These are phyloP conservation scores for Paraurostyla sp. DNA, from an alignment of 73 alveolate species.

Conservation along the genomic window DNA sequence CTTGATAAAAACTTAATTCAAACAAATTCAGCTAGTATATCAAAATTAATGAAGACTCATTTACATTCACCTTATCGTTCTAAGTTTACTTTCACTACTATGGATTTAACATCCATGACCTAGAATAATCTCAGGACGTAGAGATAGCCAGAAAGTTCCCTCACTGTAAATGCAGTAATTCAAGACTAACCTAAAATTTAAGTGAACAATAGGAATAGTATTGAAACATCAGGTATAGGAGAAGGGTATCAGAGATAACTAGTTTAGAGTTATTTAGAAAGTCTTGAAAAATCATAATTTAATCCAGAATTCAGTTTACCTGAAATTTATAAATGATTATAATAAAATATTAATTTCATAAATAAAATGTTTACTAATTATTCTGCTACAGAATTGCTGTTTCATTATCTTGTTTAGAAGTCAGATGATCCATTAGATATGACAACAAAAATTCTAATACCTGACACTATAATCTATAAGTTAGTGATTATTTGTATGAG, in stretches of 20 bases:
- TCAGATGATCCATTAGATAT: conserved; percentile 56
- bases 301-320: conserved; percentile 24
- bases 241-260: conserved; percentile 10
- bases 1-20: no score
- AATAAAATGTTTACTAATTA: conserved; percentile 54
- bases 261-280: background rate
- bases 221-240: background rate
- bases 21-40: no score
- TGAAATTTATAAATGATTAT: conserved; percentile 1
- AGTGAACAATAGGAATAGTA: no score
- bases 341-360: background rate
- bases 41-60: no score
- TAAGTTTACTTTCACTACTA: no score
- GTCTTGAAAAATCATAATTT: conserved; percentile 11
- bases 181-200: no score
- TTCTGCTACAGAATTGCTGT: conserved; percentile 62
- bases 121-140: no score
- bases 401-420: conserved; percentile 54
- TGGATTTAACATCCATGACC: no score
- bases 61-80: no score
- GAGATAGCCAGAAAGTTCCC: no score
- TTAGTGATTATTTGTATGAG: background rate
- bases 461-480: conserved; percentile 87
- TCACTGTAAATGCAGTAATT: no score
- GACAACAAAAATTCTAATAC: conserved; percentile 65